Evolutionary conservation across 2,329 filamentous ascomycete species (phyloP), one percentile per base, ranked within the genome.

Genomic region (Penicillium sp.): DNA sequence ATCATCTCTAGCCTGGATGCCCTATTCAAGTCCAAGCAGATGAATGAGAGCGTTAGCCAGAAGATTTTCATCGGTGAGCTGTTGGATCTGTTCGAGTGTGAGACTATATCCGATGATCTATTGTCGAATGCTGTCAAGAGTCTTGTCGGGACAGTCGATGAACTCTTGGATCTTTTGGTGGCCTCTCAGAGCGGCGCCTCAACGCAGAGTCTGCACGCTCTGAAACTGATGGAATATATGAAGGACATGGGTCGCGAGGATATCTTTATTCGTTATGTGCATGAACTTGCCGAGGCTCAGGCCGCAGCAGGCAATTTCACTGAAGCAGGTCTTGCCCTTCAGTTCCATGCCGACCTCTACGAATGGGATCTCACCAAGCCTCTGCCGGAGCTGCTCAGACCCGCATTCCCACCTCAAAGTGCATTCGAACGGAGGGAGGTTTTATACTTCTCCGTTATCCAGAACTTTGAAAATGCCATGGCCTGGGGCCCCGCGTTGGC

Each of bases 171-270:
- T 71, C 86, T 99, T 42, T 82, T 99, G 19, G 90, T 96, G 27
- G 92, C 91, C 6, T 93, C 96, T 0, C 91, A 97, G 71, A 89
- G 89, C 64, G 88, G 87, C 0, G 90, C 77, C 21, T 75, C 78
- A 5, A 89, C 86, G 44, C 91, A 96, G 69, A 89, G 96, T 63
- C 90, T 96, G 75, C 92, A 97, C 73, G 91, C 91, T 0, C 79
- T 97, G 51, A 86, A 91, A 55, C 80, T 97, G 27, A 97, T 97
- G 93, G 91, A 97, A 66, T 97, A 97, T 76, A 83, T 97, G 66
- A 89, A 92, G 64, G 92, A 97, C 70, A 96, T 97, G 89, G 90
- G 96, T 65, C 96, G 96, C 70, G 92, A 96, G 72, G 93, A 97
- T 68, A 96, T 97, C 57, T 97, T 96, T 74, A 89, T 96, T 63